Evolutionary conservation across 2,329 filamentous ascomycete species (phyloP).

Genomic region (Aspergillus eucalypticola): DNA sequence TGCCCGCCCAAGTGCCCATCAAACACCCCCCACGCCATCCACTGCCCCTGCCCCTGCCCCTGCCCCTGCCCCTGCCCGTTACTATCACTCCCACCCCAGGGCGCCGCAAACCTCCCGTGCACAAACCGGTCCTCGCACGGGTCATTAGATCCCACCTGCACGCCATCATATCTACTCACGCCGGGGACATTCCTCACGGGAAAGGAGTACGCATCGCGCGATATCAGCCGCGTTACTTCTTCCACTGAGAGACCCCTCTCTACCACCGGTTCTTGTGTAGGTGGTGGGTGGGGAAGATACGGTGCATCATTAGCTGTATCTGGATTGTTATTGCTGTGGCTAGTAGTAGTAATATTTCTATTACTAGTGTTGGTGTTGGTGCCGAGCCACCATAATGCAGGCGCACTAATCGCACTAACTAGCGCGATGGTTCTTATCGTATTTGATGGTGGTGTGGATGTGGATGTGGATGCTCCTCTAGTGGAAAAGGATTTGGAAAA

Average conservation of each 20-base stretch:
- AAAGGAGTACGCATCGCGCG: constrained; percentile 25
- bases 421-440: too few species aligned
- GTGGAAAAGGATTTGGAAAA: too few species aligned
- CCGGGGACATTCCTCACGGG: constrained; percentile 19
- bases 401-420: too few species aligned
- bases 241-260: constrained; percentile 18
- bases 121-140: constrained; percentile 35
- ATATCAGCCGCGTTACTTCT: constrained; percentile 25
- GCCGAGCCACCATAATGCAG: too few species aligned
- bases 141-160: constrained; percentile 38
- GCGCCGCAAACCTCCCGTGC: constrained; percentile 28
- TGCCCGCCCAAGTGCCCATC: constrained; percentile 41
- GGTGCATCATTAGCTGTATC: constrained; percentile 17
- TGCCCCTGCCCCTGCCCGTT: constrained; percentile 4
- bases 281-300: constrained; percentile 9
- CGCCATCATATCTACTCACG: constrained; percentile 28
- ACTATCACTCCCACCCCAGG: constrained; percentile 13
- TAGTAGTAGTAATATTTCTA: not conserved
- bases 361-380: too few species aligned
- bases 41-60: constrained; percentile 15
- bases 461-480: too few species aligned
- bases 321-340: not conserved
- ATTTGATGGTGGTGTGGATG: too few species aligned
- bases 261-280: too few species aligned
- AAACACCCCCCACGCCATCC: constrained; percentile 43